Base-by-base conservation (phyloP, 1,139 yeast genomes). In the Pichia cactophila region DNA sequence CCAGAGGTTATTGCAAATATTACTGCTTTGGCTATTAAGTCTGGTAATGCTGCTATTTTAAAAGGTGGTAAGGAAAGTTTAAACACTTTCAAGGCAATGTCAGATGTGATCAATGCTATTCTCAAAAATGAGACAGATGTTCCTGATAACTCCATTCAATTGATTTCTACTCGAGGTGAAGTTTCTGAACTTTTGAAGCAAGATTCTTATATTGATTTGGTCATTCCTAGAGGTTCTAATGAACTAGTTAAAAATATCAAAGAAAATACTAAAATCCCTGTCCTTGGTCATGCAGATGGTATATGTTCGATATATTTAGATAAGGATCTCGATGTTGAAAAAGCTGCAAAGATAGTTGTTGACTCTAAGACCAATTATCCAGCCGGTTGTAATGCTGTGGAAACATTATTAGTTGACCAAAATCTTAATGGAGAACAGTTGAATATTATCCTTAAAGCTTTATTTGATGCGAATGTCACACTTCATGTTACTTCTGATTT, bases 1-100 rank as follows among this genome's bases (percentile, higher is more conserved):
- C 99, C 99, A 33, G 99, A 94, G 65, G 98, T 94, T 16, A 92
- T 94, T 70, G 98, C 98, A 49, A 94, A 94, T 65, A 92, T 94
- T 61, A 84, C 97, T 12, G 95, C 98, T 0, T 74, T 94, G 62
- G 96, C 97, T 26, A 83, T 94, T 63, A 94, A 94, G 66, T 88
- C 97, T 1, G 97, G 97, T 35, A 86, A 87, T 62, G 86, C 97
- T 7, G 98, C 97, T 49, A 92, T 94, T 50, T 75, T 94, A 62
- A 94, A 94, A 69, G 98, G 99, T 56, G 99, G 99, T 53, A 90
- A 89, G 66, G 99, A 94, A 66, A 84, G 95, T 9, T 70, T 77
- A 43, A 78, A 87, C 61, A 87, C 97, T 1, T 94, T 94, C 67
- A 77, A 81, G 57, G 84, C 83, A 41, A 83, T 94, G 83, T 80